Percentiles rank a stretch among this genome's conserved stretches.
phyloP scores from a whole-genome alignment of 2,329 filamentous ascomycete genomes.

The Calonectria fujianensis region DNA sequence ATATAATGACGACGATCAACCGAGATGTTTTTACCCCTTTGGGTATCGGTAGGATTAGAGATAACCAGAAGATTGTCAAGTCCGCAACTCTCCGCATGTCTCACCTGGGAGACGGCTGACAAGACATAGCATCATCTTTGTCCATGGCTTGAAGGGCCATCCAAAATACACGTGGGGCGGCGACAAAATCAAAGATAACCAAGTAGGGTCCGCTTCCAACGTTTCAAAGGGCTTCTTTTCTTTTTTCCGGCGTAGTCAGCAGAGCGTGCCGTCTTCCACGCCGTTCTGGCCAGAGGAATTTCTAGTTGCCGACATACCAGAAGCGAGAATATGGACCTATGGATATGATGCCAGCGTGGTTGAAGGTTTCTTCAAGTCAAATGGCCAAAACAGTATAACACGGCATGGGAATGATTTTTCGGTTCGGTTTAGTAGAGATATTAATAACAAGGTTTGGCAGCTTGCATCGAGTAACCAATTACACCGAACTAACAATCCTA shows the following conservation, averaged over 20 bases:
- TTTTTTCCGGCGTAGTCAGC: not conserved
- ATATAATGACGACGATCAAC: not conserved
- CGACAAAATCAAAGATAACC: slow-evolving; percentile 11
- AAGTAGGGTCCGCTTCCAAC: not conserved
- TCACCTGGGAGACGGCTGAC: not conserved
- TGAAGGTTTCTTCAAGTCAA: slow-evolving; percentile 59
- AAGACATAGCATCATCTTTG: slow-evolving; percentile 57
- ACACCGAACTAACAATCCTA: slow-evolving; percentile 31
- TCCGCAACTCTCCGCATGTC: not conserved
- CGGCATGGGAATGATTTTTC: slow-evolving; percentile 59
- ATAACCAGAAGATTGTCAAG: not conserved
- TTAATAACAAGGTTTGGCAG: slow-evolving; percentile 30
- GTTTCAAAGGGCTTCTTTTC: slow-evolving; percentile 3
- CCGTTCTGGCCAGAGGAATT: slow-evolving; percentile 61
- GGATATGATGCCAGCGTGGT: slow-evolving; percentile 63
- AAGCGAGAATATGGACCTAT: slow-evolving; percentile 63
- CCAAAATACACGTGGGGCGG: slow-evolving; percentile 59
- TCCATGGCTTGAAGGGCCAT: slow-evolving; percentile 61
- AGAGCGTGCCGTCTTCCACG: not conserved
- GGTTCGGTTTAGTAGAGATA: slow-evolving; percentile 56
- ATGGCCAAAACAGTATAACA: slow-evolving; percentile 62
- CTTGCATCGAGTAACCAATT: not conserved
- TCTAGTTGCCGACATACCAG: slow-evolving; percentile 59
- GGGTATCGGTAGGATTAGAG: not conserved
- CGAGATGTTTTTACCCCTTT: slow-evolving; percentile 6